A percentile compares a stretch with the other conserved stretches of the same genome.
Evolutionary conservation across 2,329 filamentous ascomycete genomes (phyloP).

Genomic region (Diaporthe aspalathi): DNA sequence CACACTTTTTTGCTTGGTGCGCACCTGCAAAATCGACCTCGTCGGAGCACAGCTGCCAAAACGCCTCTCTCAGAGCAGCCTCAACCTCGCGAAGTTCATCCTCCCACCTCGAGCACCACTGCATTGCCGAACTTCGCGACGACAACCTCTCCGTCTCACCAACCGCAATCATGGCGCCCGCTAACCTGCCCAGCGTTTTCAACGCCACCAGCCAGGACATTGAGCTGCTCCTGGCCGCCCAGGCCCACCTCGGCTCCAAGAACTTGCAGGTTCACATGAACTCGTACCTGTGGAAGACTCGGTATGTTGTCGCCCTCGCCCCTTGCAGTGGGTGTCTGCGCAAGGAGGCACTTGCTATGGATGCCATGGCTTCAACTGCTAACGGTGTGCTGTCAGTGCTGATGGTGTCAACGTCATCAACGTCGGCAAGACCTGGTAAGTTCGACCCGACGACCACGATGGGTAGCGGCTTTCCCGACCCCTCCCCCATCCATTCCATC

Average conservation of each 20-base stretch:
- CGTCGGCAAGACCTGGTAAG: constrained; percentile 99
- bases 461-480: too few species aligned
- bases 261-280: constrained; percentile 99
- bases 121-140: constrained; percentile 38
- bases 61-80: constrained; percentile 22
- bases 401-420: constrained; percentile 99
- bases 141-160: constrained; percentile 46
- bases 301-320: constrained; percentile 20
- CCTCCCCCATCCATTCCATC: too few species aligned
- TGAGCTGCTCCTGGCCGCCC: constrained; percentile 98
- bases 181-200: constrained; percentile 94
- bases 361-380: constrained; percentile 11
- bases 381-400: constrained; percentile 72
- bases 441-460: constrained; percentile 40
- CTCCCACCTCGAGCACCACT: constrained; percentile 24
- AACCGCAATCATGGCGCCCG: constrained; percentile 79
- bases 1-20: constrained; percentile 36
- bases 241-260: constrained; percentile 97
- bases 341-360: not conserved
- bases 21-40: constrained; percentile 27
- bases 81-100: constrained; percentile 41
- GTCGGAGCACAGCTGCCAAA: constrained; percentile 20
- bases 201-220: constrained; percentile 98
- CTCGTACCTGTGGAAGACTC: constrained; percentile 95
- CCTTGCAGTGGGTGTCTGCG: too few species aligned